Conservation (phyloP, 192 early-diverging fungal species). For the Coemansia sp. region DNA sequence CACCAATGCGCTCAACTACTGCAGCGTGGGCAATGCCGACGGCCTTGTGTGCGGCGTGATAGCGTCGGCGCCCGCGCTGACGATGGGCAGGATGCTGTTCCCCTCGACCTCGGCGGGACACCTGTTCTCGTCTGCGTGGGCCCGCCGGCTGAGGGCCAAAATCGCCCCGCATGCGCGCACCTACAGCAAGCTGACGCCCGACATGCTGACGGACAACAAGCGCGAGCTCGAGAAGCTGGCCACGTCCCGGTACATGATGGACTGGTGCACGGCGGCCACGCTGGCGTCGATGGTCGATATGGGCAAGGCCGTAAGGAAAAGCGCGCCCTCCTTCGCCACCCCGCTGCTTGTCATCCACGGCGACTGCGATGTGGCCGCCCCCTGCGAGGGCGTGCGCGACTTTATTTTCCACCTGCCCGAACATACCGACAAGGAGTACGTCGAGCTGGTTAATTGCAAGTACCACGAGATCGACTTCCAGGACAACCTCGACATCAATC, state of each 20-base stretch:
- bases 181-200: conserved; percentile 20
- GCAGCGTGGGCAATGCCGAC: conserved; percentile 15
- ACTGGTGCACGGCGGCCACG: conserved; percentile 32
- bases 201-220: conserved; percentile 43
- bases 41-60: conserved; percentile 33
- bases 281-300: conserved; percentile 23
- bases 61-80: conserved; percentile 36
- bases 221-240: conserved; percentile 25
- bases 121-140: conserved; percentile 12
- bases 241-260: conserved; percentile 24
- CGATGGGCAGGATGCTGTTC: conserved; percentile 25
- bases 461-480: conserved; percentile 56
- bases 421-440: conserved; percentile 46
- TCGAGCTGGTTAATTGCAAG: conserved; percentile 18
- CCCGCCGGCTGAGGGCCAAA: conserved; percentile 22
- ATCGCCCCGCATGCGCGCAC: conserved; percentile 36
- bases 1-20: conserved; percentile 32
- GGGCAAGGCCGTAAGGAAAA: conserved; percentile 24
- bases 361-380: conserved; percentile 37
- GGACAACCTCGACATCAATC: conserved; percentile 28
- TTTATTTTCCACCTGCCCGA: conserved; percentile 35
- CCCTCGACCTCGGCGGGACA: conserved; percentile 1
- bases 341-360: conserved; percentile 50
- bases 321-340: conserved; percentile 18
- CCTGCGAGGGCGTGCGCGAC: conserved; percentile 25